Evolutionary conservation across 371 early-diverging fungal genomes (phyloP).

Genomic region (Mucor velutinosus): DNA sequence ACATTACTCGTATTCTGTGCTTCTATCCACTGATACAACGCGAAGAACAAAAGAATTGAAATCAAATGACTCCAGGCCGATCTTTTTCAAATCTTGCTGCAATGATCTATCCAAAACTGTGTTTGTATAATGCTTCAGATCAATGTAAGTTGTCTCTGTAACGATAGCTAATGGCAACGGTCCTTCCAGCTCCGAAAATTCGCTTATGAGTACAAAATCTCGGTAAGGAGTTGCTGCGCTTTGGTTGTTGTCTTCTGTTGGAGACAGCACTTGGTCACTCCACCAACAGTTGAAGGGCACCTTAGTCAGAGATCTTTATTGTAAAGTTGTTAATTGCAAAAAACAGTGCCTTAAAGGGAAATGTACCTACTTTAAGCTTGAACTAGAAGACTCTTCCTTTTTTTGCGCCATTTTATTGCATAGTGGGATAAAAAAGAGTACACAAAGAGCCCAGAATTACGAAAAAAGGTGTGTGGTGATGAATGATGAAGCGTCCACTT

Average conservation of each 20-base stretch:
- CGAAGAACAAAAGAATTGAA: slow-evolving; percentile 60
- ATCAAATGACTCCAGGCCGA: slow-evolving; percentile 45
- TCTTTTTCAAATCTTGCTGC: slow-evolving; percentile 9
- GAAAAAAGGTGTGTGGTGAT: slow-evolving; percentile 2
- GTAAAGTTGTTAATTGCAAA: no score
- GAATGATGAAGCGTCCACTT: background rate
- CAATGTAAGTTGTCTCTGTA: slow-evolving; percentile 34
- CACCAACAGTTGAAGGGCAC: slow-evolving; percentile 18
- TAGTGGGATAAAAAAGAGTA: background rate
- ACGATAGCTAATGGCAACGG: slow-evolving; percentile 58
- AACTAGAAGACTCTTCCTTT: slow-evolving; percentile 6
- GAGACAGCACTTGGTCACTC: slow-evolving; percentile 16
- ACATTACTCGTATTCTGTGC: slow-evolving; percentile 34
- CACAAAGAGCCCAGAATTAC: background rate
- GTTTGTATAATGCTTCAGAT: slow-evolving; percentile 38
- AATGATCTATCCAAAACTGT: background rate
- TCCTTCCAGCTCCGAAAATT: slow-evolving; percentile 65
- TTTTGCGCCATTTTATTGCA: slow-evolving; percentile 14
- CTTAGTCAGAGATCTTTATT: background rate
- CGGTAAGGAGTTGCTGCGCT: slow-evolving; percentile 19
- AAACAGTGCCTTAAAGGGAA: background rate
- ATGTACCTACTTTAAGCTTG: background rate
- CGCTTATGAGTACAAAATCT: slow-evolving; percentile 62
- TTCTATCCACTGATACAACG: slow-evolving; percentile 58
- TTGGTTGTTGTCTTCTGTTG: slow-evolving; percentile 4